Percentiles rank a stretch among this genome's conserved stretches.
phyloP scores from a whole-genome alignment of 169 alveolate genomes.

The Plasmodium malariae region DNA sequence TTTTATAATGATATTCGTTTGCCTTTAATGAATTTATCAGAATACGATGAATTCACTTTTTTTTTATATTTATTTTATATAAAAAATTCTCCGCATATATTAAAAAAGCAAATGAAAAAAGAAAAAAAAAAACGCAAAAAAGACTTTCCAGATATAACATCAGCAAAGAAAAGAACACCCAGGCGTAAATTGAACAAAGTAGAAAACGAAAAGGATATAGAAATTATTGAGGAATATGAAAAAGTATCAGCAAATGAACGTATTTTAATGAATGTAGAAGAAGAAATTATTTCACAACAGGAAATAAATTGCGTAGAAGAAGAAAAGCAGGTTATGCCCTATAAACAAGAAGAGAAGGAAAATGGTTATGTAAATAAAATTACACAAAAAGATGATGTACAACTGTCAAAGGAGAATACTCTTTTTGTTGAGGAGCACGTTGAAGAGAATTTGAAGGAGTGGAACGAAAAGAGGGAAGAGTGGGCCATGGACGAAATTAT shows the following conservation, averaged over 20 bases:
- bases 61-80: conserved; percentile 71
- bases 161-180: conserved; percentile 62
- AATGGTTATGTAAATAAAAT: background rate
- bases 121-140: conserved; percentile 68
- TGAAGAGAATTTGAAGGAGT: conserved; percentile 22
- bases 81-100: conserved; percentile 53
- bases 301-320: background rate
- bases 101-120: conserved; percentile 69
- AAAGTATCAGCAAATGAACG: conserved; percentile 9
- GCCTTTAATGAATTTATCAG: conserved; percentile 54
- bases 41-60: conserved; percentile 66
- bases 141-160: conserved; percentile 41
- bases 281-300: background rate
- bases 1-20: conserved; percentile 33
- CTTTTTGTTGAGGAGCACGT: background rate
- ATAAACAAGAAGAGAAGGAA: background rate
- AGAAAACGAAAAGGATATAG: conserved; percentile 28
- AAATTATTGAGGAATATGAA: conserved; percentile 20
- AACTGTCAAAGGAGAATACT: background rate
- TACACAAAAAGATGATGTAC: background rate
- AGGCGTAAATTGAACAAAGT: conserved; percentile 53
- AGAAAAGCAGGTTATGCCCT: background rate
- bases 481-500: conserved; percentile 61
- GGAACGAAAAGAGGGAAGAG: conserved; percentile 33
- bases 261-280: background rate